Evolutionary conservation across 116 monocot species (phyloP).

Genomic region (Dioscorea cayenensis): DNA sequence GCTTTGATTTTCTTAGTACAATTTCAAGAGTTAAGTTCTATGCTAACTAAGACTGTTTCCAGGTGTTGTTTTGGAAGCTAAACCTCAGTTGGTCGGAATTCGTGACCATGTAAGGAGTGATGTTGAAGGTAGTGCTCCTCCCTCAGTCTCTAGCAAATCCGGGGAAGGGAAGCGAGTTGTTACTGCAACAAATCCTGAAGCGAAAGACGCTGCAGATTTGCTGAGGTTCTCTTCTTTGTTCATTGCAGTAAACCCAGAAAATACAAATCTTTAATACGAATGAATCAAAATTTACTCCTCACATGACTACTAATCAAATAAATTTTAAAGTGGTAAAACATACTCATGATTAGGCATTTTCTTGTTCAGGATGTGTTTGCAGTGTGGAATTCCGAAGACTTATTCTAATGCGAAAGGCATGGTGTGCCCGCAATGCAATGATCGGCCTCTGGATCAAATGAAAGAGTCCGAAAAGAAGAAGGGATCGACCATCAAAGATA

Average conservation of each 20-base stretch:
- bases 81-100: constrained; percentile 78
- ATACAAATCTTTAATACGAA: too few relatives aligned
- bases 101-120: constrained; percentile 78
- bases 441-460: constrained; percentile 49
- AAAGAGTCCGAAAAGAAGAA: constrained; percentile 63
- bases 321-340: too few relatives aligned
- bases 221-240: constrained; percentile 42
- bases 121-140: constrained; percentile 34
- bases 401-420: constrained; percentile 69
- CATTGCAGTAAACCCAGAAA: neutral
- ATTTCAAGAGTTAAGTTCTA: neutral
- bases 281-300: too few relatives aligned
- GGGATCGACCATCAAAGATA: constrained; percentile 77
- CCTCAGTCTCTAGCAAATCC: constrained; percentile 11
- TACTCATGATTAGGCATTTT: neutral
- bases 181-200: constrained; percentile 73
- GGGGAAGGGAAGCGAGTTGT: constrained; percentile 45
- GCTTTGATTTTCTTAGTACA: neutral
- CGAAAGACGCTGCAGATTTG: constrained; percentile 84
- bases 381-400: constrained; percentile 90
- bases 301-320: too few relatives aligned
- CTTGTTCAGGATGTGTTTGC: constrained; percentile 67
- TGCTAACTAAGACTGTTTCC: neutral
- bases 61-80: constrained; percentile 81
- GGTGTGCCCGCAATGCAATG: constrained; percentile 77